Conservation (phyloP, 208 protist species). For the Leptomonas seymouri region DNA sequence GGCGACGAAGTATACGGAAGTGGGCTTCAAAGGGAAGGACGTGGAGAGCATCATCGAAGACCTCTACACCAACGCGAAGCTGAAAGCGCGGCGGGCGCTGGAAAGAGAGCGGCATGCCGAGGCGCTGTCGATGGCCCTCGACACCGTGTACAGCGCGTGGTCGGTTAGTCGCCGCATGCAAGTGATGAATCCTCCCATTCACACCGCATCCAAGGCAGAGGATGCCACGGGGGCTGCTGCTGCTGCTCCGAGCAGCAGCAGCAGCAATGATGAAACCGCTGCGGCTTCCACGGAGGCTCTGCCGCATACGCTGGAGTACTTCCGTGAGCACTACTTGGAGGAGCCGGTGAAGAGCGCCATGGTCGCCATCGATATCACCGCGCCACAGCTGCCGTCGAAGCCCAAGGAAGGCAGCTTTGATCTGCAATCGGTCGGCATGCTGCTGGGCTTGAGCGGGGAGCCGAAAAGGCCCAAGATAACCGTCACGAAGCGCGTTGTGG, state of each 20-base stretch:
- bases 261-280: constrained; percentile 13
- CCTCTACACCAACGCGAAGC: constrained; percentile 93
- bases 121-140: constrained; percentile 74
- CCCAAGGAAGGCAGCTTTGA: constrained; percentile 50
- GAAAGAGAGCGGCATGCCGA: constrained; percentile 72
- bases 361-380: constrained; percentile 76
- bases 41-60: constrained; percentile 97
- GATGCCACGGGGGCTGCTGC: background rate
- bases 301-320: constrained; percentile 78
- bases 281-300: constrained; percentile 16
- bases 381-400: constrained; percentile 48
- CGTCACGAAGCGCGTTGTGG: constrained; percentile 73
- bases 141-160: constrained; percentile 81
- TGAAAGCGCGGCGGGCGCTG: constrained; percentile 76
- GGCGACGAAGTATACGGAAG: constrained; percentile 98
- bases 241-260: background rate
- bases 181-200: constrained; percentile 24
- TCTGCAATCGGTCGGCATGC: constrained; percentile 63
- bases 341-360: constrained; percentile 70
- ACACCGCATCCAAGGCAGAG: constrained; percentile 7
- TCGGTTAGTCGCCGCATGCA: constrained; percentile 41
- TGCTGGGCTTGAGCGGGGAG: constrained; percentile 66
- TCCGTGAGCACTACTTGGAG: constrained; percentile 73
- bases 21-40: constrained; percentile 96
- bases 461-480: constrained; percentile 48